Base-by-base conservation (phyloP, 2,329 filamentous ascomycete genomes). In the Epichloe hybrida region DNA sequence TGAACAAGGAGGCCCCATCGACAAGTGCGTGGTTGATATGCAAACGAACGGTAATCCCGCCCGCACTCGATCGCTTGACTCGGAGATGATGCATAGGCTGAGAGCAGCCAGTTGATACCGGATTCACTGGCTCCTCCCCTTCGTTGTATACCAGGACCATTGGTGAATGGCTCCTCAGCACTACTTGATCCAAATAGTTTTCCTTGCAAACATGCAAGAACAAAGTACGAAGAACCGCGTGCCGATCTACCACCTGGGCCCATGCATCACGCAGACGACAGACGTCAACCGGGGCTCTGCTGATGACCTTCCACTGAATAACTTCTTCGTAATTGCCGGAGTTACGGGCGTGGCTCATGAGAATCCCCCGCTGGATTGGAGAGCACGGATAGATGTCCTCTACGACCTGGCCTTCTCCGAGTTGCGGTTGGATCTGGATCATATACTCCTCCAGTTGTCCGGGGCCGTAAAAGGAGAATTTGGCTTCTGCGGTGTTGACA, bases 311-410 rank as follows among this genome's bases (percentile, higher is more conserved):
- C 44, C 44, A 46, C 34, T 21, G 34, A 31, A 46, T 21, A 11
- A 37, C 12, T 31, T 39, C 46, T 3, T 48, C 11, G 53, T 17
- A 62, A n/a, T 48, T 50, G 12, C 44, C 49, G 1, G 51, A 31
- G 3, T 46, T 48, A 39, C 51, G 54, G 36, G 45, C 43, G 15
- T 67, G 64, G 35, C 64, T 67, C 23, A 69, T 52, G 0, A 69
- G 52, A 7, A 70, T 61, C 4, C 4, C 66, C 67, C 1, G 58
- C 44, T 70, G 68, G 50, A 67, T 61, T 0, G 66, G 64, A 0
- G 67, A 67, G 52, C 64, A 67, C 0, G 68, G 68, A 13, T 65
- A 69, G 0, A 69, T 61, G n/a, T 66, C 64, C 27, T 66, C 58
- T 1, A 48, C 4, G 13, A 31, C 17, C 8, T 21, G 21, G 21